phyloP scores from a whole-genome alignment of 768 basidiomycete genomes.

The Trametes cingulata region DNA sequence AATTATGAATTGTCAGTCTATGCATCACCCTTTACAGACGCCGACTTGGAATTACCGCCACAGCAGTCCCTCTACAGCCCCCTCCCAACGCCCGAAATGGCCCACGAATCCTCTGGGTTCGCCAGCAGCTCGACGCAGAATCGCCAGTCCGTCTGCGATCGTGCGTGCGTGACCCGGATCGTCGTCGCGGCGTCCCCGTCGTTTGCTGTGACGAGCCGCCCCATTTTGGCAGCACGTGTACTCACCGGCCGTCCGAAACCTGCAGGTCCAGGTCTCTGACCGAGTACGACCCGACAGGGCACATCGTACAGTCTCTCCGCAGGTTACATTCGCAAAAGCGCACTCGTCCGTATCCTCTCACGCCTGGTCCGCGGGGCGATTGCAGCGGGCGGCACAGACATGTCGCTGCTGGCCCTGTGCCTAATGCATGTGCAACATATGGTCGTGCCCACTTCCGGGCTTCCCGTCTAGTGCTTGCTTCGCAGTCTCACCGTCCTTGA shows the following conservation, averaged over 20 bases:
- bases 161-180: constrained; percentile 7
- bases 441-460: constrained; percentile 5
- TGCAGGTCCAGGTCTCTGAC: constrained; percentile 1
- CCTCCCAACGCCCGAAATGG: not conserved
- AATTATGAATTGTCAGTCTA: not conserved
- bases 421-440: constrained; percentile 10
- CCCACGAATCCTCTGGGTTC: not conserved
- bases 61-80: constrained; percentile 2
- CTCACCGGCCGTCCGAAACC: not conserved
- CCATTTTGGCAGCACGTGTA: not conserved
- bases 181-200: constrained; percentile 1
- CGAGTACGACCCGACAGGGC: constrained; percentile 9
- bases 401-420: not conserved
- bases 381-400: not conserved
- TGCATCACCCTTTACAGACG: constrained; percentile 3
- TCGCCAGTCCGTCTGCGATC: constrained; percentile 2
- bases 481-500: not conserved
- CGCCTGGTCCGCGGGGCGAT: not conserved
- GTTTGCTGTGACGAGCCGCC: not conserved
- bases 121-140: not conserved
- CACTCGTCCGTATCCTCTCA: not conserved
- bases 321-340: not conserved
- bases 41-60: constrained; percentile 8
- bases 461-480: not conserved
- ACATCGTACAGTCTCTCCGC: not conserved